A percentile compares a stretch with the other conserved stretches of the same genome.
Evolutionary conservation across 768 basidiomycete genomes (phyloP).

Genomic region (Erythrobasidium yunnanense): DNA sequence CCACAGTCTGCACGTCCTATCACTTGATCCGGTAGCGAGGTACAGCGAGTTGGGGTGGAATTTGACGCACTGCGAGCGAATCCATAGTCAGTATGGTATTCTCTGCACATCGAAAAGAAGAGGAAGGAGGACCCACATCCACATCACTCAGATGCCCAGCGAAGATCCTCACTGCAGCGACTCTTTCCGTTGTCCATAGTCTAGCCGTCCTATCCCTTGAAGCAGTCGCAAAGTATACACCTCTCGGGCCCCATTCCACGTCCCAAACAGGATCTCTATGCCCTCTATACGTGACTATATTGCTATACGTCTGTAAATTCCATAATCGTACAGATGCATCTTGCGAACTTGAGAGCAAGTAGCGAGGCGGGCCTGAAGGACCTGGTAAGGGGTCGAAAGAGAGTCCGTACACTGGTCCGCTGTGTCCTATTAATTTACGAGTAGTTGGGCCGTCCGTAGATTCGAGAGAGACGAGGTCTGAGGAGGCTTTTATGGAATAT

Average conservation of each 20-base stretch:
- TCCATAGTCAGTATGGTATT: too few species aligned
- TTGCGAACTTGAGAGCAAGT: slow-evolving; percentile 81
- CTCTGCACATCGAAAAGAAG: background rate
- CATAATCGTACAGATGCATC: slow-evolving; percentile 84
- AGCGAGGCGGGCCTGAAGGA: slow-evolving; percentile 70
- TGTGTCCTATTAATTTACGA: slow-evolving; percentile 92
- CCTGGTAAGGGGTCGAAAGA: slow-evolving; percentile 86
- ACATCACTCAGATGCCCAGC: slow-evolving; percentile 95
- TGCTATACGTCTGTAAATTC: slow-evolving; percentile 90
- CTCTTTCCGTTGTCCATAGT: slow-evolving; percentile 89
- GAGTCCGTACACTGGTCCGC: slow-evolving; percentile 87
- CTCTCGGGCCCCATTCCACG: slow-evolving; percentile 95
- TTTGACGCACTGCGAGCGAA: slow-evolving; percentile 64
- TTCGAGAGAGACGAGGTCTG: slow-evolving; percentile 46
- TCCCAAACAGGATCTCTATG: slow-evolving; percentile 99
- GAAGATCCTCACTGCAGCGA: slow-evolving; percentile 74
- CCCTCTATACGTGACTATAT: slow-evolving; percentile 84
- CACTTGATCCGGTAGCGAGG: slow-evolving; percentile 89
- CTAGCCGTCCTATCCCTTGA: slow-evolving; percentile 88
- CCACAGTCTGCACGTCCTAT: slow-evolving; percentile 93
- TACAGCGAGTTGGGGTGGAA: slow-evolving; percentile 98
- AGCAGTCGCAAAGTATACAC: slow-evolving; percentile 94
- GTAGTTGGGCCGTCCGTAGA: slow-evolving; percentile 51
- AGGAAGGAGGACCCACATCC: slow-evolving; percentile 55
- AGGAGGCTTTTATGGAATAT: slow-evolving; percentile 60